Evolutionary conservation across 116 monocot genomes (phyloP).

Genomic region (Trichopus zeylanicus): DNA sequence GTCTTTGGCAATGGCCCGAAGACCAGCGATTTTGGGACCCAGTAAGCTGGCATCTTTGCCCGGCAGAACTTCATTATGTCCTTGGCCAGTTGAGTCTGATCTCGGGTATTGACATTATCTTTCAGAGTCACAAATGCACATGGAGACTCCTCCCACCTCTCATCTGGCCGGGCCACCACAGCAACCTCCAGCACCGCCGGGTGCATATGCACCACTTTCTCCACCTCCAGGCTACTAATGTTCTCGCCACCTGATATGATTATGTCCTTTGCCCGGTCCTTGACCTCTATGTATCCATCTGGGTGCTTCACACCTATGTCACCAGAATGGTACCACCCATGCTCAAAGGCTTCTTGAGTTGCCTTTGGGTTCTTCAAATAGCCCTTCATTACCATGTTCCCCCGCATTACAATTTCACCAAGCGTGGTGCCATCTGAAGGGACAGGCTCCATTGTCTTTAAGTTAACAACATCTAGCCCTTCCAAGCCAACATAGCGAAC

Average conservation of each 20-base stretch:
- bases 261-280: slow-evolving; percentile 5
- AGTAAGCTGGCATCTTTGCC: slow-evolving; percentile 46
- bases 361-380: slow-evolving; percentile 10
- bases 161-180: slow-evolving; percentile 55
- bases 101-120: slow-evolving; percentile 12
- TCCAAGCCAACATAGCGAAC: slow-evolving; percentile 5
- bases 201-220: slow-evolving; percentile 40
- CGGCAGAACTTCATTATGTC: slow-evolving; percentile 46
- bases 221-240: slow-evolving; percentile 68
- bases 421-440: slow-evolving; percentile 13
- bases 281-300: slow-evolving; percentile 9
- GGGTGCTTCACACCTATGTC: slow-evolving; percentile 11
- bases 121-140: slow-evolving; percentile 62
- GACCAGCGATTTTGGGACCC: slow-evolving; percentile 58
- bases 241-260: slow-evolving; percentile 45
- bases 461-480: slow-evolving; percentile 8
- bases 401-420: slow-evolving; percentile 11
- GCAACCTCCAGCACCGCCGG: slow-evolving; percentile 46
- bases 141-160: slow-evolving; percentile 65
- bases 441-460: slow-evolving; percentile 3
- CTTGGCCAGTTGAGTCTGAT: slow-evolving; percentile 11
- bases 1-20: slow-evolving; percentile 63
- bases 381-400: slow-evolving; percentile 10
- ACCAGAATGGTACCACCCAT: slow-evolving; percentile 14
- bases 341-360: slow-evolving; percentile 1